Conservation (phyloP, 2,329 filamentous ascomycete species). For the Lojkania enalia region DNA sequence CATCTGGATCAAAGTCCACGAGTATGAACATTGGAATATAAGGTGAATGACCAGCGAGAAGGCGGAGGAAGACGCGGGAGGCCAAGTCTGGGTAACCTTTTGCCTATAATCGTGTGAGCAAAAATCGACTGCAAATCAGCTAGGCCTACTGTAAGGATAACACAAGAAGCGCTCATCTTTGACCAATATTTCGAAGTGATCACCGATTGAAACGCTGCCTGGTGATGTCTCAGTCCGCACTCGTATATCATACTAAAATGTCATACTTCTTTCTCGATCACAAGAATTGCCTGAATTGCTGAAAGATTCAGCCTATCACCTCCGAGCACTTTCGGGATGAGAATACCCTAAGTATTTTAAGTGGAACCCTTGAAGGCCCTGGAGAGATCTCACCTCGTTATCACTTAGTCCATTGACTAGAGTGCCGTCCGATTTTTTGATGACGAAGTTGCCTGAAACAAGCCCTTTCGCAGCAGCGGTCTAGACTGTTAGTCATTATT, state of each 20-base stretch:
- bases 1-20: slow-evolving; percentile 77
- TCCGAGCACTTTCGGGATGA: slow-evolving; percentile 60
- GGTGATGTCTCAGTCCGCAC: not conserved
- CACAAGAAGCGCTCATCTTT: slow-evolving; percentile 56
- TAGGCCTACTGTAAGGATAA: slow-evolving; percentile 66
- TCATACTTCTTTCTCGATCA: slow-evolving; percentile 77
- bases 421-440: slow-evolving; percentile 53
- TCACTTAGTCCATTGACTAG: slow-evolving; percentile 46
- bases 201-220: slow-evolving; percentile 77
- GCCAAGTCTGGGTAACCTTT: slow-evolving; percentile 82
- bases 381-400: slow-evolving; percentile 38
- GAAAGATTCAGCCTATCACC: slow-evolving; percentile 57
- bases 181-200: slow-evolving; percentile 61
- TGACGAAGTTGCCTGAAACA: slow-evolving; percentile 60
- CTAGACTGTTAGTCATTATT: slow-evolving; percentile 45
- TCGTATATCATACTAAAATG: not conserved
- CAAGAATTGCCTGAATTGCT: slow-evolving; percentile 64
- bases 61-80: slow-evolving; percentile 66
- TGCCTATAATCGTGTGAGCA: slow-evolving; percentile 55
- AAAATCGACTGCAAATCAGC: not conserved
- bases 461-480: slow-evolving; percentile 75
- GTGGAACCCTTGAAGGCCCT: not conserved
- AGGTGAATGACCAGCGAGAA: slow-evolving; percentile 40
- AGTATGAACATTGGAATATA: slow-evolving; percentile 62
- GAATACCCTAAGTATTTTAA: slow-evolving; percentile 57